Evolutionary conservation across 306 rosid genomes (phyloP), one percentile per base, ranked within the genome.

Genomic region (Coriaria nepalensis): DNA sequence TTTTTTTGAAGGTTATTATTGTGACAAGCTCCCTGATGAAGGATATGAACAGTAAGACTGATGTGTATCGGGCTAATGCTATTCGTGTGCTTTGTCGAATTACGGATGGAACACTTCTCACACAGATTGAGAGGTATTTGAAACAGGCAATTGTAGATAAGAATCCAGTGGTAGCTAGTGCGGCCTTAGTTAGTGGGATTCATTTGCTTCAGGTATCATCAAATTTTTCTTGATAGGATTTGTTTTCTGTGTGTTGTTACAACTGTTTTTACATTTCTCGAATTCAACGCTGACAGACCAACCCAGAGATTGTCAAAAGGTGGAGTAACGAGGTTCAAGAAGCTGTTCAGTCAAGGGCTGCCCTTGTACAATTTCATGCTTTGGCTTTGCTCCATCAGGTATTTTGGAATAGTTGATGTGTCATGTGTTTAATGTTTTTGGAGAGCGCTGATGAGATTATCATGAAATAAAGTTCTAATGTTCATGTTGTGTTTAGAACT

Each of bases 291-390:
- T 50, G 40, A 14, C 78, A 90, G 98, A 85, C 98, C 51, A 81
- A 77, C 69, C 94, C 98, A 10, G 98, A 90, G 75, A 90, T 90
- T 71, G 98, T 90, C 40, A 85, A 82, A 71, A 74, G 98, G 74
- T 90, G 98, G 98, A 90, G 98, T 60, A 90, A 90, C 65, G 98
- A 90, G 79, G 92, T 90, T 71, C 98, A 90, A 67, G 98, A 90
- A 75, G 94, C 98, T 48, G 94, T 90, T 69, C 98, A 90, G 71
- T 85, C 98, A 41, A 81, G 95, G 69, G 94, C 98, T 33, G 95
- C 98, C 54, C 98, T 90, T 67, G 98, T 90, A 43, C 98, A 90
- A 60, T 90, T 90, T 65, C 98, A 90, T 68, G 95, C 92, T 4
- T 70, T 88, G 61, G 97, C 82, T 61, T 73, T 85, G 78, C 85